Conservation (phyloP, 805 yeast genomes). For the Saturnispora gosingensis region DNA sequence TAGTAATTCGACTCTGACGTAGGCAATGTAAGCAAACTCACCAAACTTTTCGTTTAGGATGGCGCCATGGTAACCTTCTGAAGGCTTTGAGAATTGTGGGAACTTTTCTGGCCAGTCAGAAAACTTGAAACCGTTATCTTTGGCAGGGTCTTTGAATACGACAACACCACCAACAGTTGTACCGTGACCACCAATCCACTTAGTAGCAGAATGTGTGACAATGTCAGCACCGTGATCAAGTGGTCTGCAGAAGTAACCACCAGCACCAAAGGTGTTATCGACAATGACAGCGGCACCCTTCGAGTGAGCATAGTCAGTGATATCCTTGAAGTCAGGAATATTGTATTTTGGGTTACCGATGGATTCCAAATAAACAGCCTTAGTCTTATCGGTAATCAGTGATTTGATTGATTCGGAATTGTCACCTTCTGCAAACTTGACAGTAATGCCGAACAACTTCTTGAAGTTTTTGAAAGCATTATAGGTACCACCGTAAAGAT, state of each 20-base stretch:
- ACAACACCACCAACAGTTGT: constrained; percentile 89
- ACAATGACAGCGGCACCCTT: constrained; percentile 86
- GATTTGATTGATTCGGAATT: constrained; percentile 59
- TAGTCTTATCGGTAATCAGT: constrained; percentile 73
- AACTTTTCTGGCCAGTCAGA: constrained; percentile 71
- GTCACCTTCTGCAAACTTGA: constrained; percentile 80
- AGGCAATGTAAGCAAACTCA: constrained; percentile 66
- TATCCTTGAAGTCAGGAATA: constrained; percentile 80
- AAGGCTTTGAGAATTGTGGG: constrained; percentile 87
- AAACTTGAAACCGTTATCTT: constrained; percentile 93
- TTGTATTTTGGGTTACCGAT: constrained; percentile 91
- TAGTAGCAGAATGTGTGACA: constrained; percentile 89
- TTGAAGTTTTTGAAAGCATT: constrained; percentile 92
- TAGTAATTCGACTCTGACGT: constrained; percentile 71
- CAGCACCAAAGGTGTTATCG: constrained; percentile 96
- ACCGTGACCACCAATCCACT: constrained; percentile 98
- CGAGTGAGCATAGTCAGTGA: constrained; percentile 70
- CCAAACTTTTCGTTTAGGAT: constrained; percentile 77
- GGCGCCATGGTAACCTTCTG: constrained; percentile 90
- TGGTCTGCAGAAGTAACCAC: constrained; percentile 81
- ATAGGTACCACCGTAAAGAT: constrained; percentile 91
- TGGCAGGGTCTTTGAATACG: constrained; percentile 37
- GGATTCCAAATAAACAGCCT: constrained; percentile 82
- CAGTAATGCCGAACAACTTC: constrained; percentile 70
- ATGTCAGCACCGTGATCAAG: constrained; percentile 86